Evolutionary conservation across 495 filamentous ascomycete species (phyloP).

Genomic region (Daldinia loculata): DNA sequence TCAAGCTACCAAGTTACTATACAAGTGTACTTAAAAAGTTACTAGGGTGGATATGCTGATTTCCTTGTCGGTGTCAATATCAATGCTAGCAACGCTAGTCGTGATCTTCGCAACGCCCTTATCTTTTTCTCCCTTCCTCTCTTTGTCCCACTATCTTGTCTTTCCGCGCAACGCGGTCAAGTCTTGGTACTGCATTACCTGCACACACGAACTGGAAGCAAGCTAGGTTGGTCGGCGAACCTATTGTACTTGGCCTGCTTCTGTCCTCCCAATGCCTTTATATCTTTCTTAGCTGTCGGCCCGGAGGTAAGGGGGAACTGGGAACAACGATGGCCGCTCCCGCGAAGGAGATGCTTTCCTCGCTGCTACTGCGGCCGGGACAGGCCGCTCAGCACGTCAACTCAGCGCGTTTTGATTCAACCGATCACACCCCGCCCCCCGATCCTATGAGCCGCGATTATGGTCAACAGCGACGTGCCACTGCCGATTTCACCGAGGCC

Average conservation of each 20-base stretch:
- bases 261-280: slow-evolving; percentile 30
- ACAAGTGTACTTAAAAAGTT: slow-evolving; percentile 3
- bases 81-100: slow-evolving; percentile 33
- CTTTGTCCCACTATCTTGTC: slow-evolving; percentile 19
- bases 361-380: slow-evolving; percentile 54
- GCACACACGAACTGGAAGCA: slow-evolving; percentile 16
- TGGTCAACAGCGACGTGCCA: slow-evolving; percentile 56
- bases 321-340: slow-evolving; percentile 36
- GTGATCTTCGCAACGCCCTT: slow-evolving; percentile 20
- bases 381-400: slow-evolving; percentile 45
- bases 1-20: slow-evolving; percentile 7
- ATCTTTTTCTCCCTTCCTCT: slow-evolving; percentile 18
- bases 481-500: slow-evolving; percentile 66
- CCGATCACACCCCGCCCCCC: slow-evolving; percentile 46
- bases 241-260: slow-evolving; percentile 13
- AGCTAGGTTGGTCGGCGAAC: slow-evolving; percentile 16
- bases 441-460: slow-evolving; percentile 49
- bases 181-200: slow-evolving; percentile 21
- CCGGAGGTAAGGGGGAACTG: slow-evolving; percentile 36
- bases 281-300: slow-evolving; percentile 33
- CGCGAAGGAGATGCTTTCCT: slow-evolving; percentile 55
- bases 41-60: slow-evolving; percentile 18
- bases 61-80: slow-evolving; percentile 17
- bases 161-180: slow-evolving; percentile 28
- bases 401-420: slow-evolving; percentile 41